Evolutionary conservation across 2,329 filamentous ascomycete species (phyloP).

Genomic region (Sporothrix inflata): DNA sequence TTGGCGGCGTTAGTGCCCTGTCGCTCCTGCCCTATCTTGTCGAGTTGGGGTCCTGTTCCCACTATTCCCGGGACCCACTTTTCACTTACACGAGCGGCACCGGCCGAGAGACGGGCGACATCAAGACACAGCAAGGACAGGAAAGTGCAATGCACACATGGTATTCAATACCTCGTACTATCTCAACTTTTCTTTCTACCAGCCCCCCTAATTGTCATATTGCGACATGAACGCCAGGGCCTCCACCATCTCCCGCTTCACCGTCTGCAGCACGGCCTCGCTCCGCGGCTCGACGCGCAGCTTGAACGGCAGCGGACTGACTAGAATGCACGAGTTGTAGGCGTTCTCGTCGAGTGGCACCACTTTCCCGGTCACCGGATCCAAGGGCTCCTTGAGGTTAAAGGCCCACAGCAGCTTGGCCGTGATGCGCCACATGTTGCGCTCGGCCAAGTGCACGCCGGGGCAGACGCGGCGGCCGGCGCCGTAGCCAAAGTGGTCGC

Average conservation of each 20-base stretch:
- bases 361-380: too few species aligned
- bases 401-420: too few species aligned
- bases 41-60: not conserved
- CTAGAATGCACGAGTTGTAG: too few species aligned
- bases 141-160: not conserved
- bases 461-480: not conserved
- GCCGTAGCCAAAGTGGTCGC: not conserved
- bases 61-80: constrained; percentile 1
- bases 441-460: not conserved
- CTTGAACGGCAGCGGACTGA: too few species aligned
- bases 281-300: too few species aligned
- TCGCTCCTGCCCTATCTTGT: not conserved
- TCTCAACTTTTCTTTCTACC: not conserved
- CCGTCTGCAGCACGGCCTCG: not conserved
- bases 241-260: not conserved
- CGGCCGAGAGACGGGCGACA: not conserved
- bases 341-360: too few species aligned
- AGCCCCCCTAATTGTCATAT: not conserved
- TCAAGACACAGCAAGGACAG: not conserved
- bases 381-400: too few species aligned
- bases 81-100: not conserved
- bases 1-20: not conserved
- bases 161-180: not conserved
- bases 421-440: not conserved
- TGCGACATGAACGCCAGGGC: not conserved